Evolutionary conservation across 148 eudicot species (phyloP).

Genomic region (Gaultheria prostrata): DNA sequence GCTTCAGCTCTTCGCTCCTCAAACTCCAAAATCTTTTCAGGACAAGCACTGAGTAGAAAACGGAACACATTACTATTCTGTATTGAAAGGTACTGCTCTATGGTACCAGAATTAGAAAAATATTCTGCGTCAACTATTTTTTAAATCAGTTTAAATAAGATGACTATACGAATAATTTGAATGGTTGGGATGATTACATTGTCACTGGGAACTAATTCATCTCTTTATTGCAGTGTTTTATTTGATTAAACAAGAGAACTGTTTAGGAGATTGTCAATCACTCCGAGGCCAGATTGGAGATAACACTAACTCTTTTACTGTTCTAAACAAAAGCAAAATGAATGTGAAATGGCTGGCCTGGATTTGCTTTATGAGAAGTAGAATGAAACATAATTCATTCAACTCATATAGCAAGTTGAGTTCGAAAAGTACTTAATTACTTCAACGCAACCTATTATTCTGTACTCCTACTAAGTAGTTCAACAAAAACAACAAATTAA

Average conservation of each 20-base stretch:
- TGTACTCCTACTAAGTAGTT: neutral
- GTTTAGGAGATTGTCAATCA: neutral
- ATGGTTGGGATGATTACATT: neutral
- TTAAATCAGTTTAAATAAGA: no score
- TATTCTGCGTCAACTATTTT: neutral
- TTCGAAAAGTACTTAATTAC: neutral
- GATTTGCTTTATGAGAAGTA: neutral
- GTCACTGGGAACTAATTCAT: neutral
- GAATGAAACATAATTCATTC: neutral
- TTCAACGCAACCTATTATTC: neutral
- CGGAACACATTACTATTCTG: neutral
- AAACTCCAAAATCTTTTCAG: conserved; percentile 75
- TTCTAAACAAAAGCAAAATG: conserved; percentile 6
- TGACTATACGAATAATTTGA: neutral
- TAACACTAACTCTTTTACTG: neutral
- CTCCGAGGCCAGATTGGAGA: neutral
- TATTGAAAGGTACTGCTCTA: neutral
- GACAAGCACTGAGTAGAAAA: conserved; percentile 68
- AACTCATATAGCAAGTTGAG: neutral
- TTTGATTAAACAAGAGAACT: neutral
- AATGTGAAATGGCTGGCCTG: neutral
- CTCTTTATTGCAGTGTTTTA: neutral
- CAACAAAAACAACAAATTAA: neutral
- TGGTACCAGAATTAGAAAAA: neutral
- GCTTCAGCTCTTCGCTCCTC: conserved; percentile 53